Base-by-base conservation (phyloP, 2,329 filamentous ascomycete genomes). In the Cadophora sp. region DNA sequence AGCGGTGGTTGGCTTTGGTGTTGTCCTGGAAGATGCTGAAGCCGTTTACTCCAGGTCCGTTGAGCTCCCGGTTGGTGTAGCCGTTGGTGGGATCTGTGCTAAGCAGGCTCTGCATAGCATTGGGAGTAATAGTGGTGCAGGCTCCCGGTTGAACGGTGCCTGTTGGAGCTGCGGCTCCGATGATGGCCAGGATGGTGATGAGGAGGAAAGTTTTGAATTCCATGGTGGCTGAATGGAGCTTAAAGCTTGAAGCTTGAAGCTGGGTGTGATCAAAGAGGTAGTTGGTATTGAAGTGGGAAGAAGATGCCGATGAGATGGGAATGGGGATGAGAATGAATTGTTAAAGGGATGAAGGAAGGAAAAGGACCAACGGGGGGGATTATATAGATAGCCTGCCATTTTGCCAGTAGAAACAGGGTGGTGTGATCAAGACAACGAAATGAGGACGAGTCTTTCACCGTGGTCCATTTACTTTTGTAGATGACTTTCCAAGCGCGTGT, bases 101-200 rank as follows among this genome's bases (percentile, higher is more conserved):
- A 14, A 43, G 13, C 18, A 68, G 61, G 14, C 27, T n/a, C 7
- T 64, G 56, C 20, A 70, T 36, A 8, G 43, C 50, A 11, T n/a
- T 53, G 33, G 64, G 68, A n/a, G 22, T 53, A 20, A 67, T 47
- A 14, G 68, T 70, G 14, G 62, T 33, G 62, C 68, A 70, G 13
- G 66, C 62, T n/a, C 53, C 53, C 22, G 66, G 58, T 16, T 30
- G 51, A n/a, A 50, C 8, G 14, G 59, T 59, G 20, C 58, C 62
- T 30, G 61, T 64, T 27, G 64, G 63, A 20, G 33, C 24, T 7
- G 68, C 55, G 14, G 61, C 39, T 24, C 20, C 59, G 22, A 65
- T 33, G 14, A 45, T 24, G 18, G 60, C 59, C 24, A 66, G n/a
- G 20, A 48, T 45, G 50, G 53, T 24, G 51, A 66, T n/a, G 45